Evolutionary conservation across 768 basidiomycete species (phyloP).

Genomic region (Daedaleopsis nitida): DNA sequence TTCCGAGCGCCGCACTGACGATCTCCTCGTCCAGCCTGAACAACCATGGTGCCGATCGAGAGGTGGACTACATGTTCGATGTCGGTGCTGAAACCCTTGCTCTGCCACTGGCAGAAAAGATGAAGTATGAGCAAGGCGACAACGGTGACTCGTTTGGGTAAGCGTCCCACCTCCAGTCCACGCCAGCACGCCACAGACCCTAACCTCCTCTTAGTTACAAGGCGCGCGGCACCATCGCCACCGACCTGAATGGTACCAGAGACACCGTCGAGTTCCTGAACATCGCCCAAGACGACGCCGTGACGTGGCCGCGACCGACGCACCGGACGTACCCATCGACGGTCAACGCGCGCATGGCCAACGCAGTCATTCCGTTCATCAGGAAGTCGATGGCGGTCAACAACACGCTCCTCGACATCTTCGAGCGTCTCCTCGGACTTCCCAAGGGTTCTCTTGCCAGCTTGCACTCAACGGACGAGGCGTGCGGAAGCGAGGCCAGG

Average conservation of each 20-base stretch:
- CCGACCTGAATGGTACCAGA: slow-evolving; percentile 56
- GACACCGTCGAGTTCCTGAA: slow-evolving; percentile 69
- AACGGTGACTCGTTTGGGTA: slow-evolving; percentile 44
- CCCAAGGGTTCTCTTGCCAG: slow-evolving; percentile 47
- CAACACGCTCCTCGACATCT: slow-evolving; percentile 51
- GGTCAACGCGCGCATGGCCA: slow-evolving; percentile 51
- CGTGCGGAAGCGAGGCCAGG: slow-evolving; percentile 60
- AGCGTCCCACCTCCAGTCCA: neutral
- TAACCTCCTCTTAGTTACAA: slow-evolving; percentile 47
- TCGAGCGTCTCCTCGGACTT: slow-evolving; percentile 58
- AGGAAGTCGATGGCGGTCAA: slow-evolving; percentile 60
- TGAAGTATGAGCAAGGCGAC: slow-evolving; percentile 60
- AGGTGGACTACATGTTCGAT: slow-evolving; percentile 54
- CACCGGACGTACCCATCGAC: slow-evolving; percentile 60
- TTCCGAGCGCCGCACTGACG: neutral
- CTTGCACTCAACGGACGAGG: slow-evolving; percentile 46
- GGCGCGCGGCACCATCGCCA: slow-evolving; percentile 60
- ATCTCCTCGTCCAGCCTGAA: slow-evolving; percentile 41
- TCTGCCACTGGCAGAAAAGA: slow-evolving; percentile 56
- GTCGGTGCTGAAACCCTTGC: slow-evolving; percentile 56
- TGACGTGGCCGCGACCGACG: slow-evolving; percentile 55
- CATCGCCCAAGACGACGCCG: slow-evolving; percentile 66
- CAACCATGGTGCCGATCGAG: slow-evolving; percentile 54
- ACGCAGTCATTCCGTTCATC: slow-evolving; percentile 55
- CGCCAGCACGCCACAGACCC: neutral